These are phyloP conservation scores for Rhizopus stolonifer DNA, from an alignment of 371 early-diverging fungal genomes.

Conservation along the genomic window DNA sequence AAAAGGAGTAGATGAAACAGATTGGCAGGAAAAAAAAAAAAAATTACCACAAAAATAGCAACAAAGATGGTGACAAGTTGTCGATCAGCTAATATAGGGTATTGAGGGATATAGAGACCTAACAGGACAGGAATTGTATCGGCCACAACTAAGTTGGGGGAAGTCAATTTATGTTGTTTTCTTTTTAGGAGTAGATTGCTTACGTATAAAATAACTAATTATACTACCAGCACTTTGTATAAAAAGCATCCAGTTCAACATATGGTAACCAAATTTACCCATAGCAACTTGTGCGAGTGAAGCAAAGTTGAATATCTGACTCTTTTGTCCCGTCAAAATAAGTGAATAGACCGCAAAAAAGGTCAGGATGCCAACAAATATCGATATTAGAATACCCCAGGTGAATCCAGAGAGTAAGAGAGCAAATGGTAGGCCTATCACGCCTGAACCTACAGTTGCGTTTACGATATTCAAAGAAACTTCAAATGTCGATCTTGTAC, in stretches of 20 bases:
- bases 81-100: constrained; percentile 31
- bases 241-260: constrained; percentile 52
- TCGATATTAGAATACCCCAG: constrained; percentile 49
- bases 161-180: not conserved
- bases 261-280: constrained; percentile 51
- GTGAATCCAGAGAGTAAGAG: constrained; percentile 53
- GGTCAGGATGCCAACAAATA: constrained; percentile 46
- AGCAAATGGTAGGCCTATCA: constrained; percentile 57
- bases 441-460: constrained; percentile 62
- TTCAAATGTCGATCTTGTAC: constrained; percentile 32
- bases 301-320: constrained; percentile 49
- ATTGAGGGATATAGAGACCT: constrained; percentile 39
- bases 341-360: constrained; percentile 47
- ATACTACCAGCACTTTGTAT: constrained; percentile 52
- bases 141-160: constrained; percentile 44
- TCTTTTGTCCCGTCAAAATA: constrained; percentile 45
- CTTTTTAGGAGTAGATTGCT: constrained; percentile 13
- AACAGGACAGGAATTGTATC: constrained; percentile 59
- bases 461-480: constrained; percentile 58
- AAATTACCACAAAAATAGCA: constrained; percentile 38
- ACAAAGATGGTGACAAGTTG: constrained; percentile 45
- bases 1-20: constrained; percentile 3
- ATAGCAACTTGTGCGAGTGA: constrained; percentile 50
- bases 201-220: constrained; percentile 55
- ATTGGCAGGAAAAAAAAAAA: not conserved